Base-by-base conservation (phyloP, 2,329 filamentous ascomycete species). In the Pezicula neosporulosa region DNA sequence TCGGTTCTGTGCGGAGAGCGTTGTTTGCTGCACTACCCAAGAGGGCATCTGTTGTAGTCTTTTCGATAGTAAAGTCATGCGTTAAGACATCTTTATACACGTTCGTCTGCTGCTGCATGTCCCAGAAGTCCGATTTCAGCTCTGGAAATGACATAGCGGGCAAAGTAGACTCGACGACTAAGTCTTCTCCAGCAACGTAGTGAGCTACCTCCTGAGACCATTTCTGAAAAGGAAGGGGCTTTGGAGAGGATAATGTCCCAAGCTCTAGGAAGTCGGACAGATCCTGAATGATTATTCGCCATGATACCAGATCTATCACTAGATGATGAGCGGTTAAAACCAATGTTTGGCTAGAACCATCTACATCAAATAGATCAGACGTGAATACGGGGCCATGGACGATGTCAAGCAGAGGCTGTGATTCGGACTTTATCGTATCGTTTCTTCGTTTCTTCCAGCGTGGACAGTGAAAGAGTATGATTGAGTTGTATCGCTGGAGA, bases 41-140 rank as follows among this genome's bases (percentile, higher is more conserved):
- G 3, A 63, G 51, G 1, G 52, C 28, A 2, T 50, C 37, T 4
- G 60, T 60, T n/a, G 49, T 57, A 19, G 72, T 70, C 33, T 72
- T 60, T 56, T 77, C 72, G 30, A 77, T 62, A 30, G 70, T 68
- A 58, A 79, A 80, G 56, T 66, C 63, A n/a, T 70, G 33, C 35
- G 54, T 56, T 3, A 48, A 42, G 3, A 60, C 56, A 33, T 62
- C 60, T 12, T 56, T 57, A 27, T 62, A 58, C 2, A 56, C 27
- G 50, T 64, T 64, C 1, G 54, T 37, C 8, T 24, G 49, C 24
- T 49, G 15, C 6, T 57, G 19, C 47, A 63, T 57, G 7, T 55
- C 59, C 61, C 62, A 63, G 50, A 60, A 62, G n/a, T 46, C 16
- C 18, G 43, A 27, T 24, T 49, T 48, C 4, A 18, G 15, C 13